Evolutionary conservation across 2,329 filamentous ascomycete species (phyloP).

Genomic region (Amauroascus niger): DNA sequence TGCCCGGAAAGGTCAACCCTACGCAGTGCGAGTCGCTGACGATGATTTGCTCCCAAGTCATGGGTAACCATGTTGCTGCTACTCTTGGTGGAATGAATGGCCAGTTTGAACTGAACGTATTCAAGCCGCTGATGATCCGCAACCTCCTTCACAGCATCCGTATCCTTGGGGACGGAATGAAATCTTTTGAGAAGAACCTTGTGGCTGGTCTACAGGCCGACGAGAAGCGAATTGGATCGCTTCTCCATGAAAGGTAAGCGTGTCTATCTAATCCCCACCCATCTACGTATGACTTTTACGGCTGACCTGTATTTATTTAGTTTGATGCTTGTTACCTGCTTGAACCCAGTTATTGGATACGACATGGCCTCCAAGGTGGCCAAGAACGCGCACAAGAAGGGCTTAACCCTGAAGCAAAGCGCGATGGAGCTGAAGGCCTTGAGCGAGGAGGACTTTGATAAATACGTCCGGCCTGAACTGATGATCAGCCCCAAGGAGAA

Average conservation of each 20-base stretch:
- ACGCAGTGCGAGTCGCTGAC: conserved; percentile 97
- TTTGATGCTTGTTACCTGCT: conserved; percentile 94
- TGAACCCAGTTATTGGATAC: conserved; percentile 95
- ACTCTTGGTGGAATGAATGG: conserved; percentile 95
- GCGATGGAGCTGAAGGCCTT: conserved; percentile 88
- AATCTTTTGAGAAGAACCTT: conserved; percentile 88
- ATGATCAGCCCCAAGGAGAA: conserved; percentile 79
- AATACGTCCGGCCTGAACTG: conserved; percentile 80
- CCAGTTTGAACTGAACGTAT: conserved; percentile 98
- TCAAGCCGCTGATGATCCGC: conserved; percentile 92
- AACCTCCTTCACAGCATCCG: conserved; percentile 89
- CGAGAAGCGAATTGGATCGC: conserved; percentile 77
- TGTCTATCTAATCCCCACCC: neutral
- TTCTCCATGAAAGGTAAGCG: conserved; percentile 86
- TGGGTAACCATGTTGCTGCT: conserved; percentile 89
- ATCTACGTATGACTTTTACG: conserved; percentile 10
- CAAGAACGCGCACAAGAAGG: conserved; percentile 99
- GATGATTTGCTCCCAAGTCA: conserved; percentile 95
- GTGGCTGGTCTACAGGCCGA: conserved; percentile 83
- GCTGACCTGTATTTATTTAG: conserved; percentile 40
- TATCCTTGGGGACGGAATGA: conserved; percentile 84
- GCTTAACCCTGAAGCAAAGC: conserved; percentile 81
- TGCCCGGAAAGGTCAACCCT: conserved; percentile 99
- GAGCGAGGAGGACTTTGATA: conserved; percentile 81
- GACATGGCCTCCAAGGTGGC: conserved; percentile 95